Percentiles rank a stretch among this genome's conserved stretches.
Evolutionary conservation across 805 yeast genomes (phyloP).

Genomic region (Groenewaldozyma tartarivorans): DNA sequence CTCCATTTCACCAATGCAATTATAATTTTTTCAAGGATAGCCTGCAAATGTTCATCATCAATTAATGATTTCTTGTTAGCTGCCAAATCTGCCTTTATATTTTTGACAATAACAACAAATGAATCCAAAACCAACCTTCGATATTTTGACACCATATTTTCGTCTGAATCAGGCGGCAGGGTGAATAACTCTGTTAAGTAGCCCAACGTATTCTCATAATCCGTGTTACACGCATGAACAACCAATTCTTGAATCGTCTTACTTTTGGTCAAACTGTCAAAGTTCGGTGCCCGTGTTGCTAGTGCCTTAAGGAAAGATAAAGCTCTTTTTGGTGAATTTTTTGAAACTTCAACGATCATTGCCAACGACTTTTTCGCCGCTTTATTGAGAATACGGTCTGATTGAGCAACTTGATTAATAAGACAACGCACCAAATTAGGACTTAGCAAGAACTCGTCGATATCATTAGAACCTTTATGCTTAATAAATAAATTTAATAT

Average conservation of each 20-base stretch:
- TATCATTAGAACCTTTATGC: not conserved
- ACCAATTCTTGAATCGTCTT: constrained; percentile 48
- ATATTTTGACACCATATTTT: constrained; percentile 8
- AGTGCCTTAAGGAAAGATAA: constrained; percentile 28
- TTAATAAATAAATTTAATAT: constrained; percentile 45
- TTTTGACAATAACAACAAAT: constrained; percentile 36
- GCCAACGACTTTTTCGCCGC: constrained; percentile 47
- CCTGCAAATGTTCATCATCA: constrained; percentile 9
- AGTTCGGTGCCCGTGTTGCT: constrained; percentile 37
- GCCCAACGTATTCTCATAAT: constrained; percentile 19
- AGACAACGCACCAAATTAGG: constrained; percentile 59
- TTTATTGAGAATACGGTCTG: constrained; percentile 56
- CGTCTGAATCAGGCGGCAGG: constrained; percentile 14
- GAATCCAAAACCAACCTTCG: constrained; percentile 53
- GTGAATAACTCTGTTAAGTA: constrained; percentile 13
- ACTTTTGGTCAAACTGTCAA: constrained; percentile 68
- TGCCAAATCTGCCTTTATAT: constrained; percentile 13
- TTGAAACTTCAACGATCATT: constrained; percentile 32
- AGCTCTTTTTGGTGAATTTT: constrained; percentile 29
- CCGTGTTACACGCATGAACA: constrained; percentile 5
- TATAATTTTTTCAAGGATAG: constrained; percentile 23
- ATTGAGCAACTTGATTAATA: constrained; percentile 65
- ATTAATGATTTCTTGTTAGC: not conserved
- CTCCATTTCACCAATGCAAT: constrained; percentile 33
- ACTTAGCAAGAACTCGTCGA: constrained; percentile 23